Base-by-base conservation (phyloP, 108 stramenopile species). In the Stephanodiscus minutulus region DNA sequence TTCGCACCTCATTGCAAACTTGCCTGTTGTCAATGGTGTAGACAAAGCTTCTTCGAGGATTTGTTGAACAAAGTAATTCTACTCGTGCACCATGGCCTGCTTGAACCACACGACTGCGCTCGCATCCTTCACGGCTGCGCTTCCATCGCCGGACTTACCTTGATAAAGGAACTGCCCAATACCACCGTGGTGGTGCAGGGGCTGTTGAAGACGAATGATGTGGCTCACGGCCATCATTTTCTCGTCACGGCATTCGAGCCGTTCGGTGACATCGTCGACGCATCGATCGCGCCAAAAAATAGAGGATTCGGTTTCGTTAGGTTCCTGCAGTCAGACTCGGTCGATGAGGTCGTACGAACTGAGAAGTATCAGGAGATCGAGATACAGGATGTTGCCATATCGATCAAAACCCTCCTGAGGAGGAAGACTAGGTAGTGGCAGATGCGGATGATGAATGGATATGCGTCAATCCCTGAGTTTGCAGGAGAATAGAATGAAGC, bases 81-180 rank as follows among this genome's bases (percentile, higher is more conserved):
- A 24, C 88, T 84, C 60, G 91, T 91, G 5, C 80, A 88, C 18
- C 83, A 80, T 27, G 87, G 85, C 28, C 39, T 88, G 13, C 68
- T 94, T 25, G 65, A 58, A 1, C 89, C 93, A 9, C 85, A 83
- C 28, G 89, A 91, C 47, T 91, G 89, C 2, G 86, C 91, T 29
- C 85, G 93, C 22, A 73, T 91, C n/a, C 84, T 94, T 63, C 89
- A 90, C 66, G 88, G 85, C 52, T 88, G 86, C 49, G 93, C 91
- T 20, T 88, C 86, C 5, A 62, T 94, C 15, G 71, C 91, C 12
- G 82, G 86, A 3, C 76, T 94, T 70, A 65, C 79, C 31, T 69
- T 94, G n/a, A 77, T 88, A 13, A 64, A 73, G 21, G 82, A 90
- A 27, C 61, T 91, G n/a, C 86, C 88, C 0, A 83, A 82, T 49